Evolutionary conservation across 2,329 filamentous ascomycete species (phyloP).

Genomic region (Zopfia rhizophila): DNA sequence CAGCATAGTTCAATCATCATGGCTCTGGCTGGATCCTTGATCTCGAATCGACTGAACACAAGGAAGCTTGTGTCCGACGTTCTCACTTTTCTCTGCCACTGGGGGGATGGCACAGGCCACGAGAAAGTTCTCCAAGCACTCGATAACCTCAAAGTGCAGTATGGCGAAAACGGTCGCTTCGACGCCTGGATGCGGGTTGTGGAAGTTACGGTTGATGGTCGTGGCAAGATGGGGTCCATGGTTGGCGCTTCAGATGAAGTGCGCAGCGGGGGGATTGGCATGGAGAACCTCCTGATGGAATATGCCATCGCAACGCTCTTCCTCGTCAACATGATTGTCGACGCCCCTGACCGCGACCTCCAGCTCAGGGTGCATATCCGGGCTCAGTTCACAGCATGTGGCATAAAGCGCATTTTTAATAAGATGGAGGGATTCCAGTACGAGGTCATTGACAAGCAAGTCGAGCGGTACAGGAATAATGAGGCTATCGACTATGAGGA

Average conservation of each 20-base stretch:
- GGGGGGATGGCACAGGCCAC: constrained; percentile 89
- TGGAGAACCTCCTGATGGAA: constrained; percentile 99
- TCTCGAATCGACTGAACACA: constrained; percentile 88
- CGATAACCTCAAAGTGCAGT: constrained; percentile 87
- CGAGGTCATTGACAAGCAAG: constrained; percentile 97
- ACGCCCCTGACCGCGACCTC: constrained; percentile 87
- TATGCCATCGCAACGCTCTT: constrained; percentile 96
- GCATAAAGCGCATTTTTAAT: constrained; percentile 89
- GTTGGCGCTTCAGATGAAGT: constrained; percentile 97
- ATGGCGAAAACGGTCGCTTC: constrained; percentile 93
- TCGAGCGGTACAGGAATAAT: constrained; percentile 91
- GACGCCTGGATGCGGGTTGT: constrained; percentile 99
- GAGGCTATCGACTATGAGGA: constrained; percentile 99
- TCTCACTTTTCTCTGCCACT: constrained; percentile 94
- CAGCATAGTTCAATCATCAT: constrained; percentile 90
- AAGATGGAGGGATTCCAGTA: constrained; percentile 99
- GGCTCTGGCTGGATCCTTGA: constrained; percentile 85
- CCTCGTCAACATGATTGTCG: constrained; percentile 95
- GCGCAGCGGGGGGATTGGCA: constrained; percentile 93
- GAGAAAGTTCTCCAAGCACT: constrained; percentile 92
- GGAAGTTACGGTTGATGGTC: constrained; percentile 94
- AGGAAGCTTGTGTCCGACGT: constrained; percentile 96
- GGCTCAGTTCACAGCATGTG: constrained; percentile 94
- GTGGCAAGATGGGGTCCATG: constrained; percentile 98
- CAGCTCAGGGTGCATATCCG: constrained; percentile 93